Evolutionary conservation across 768 basidiomycete genomes (phyloP), one percentile per base, ranked within the genome.

Genomic region (Neoboletus brunneissimus): DNA sequence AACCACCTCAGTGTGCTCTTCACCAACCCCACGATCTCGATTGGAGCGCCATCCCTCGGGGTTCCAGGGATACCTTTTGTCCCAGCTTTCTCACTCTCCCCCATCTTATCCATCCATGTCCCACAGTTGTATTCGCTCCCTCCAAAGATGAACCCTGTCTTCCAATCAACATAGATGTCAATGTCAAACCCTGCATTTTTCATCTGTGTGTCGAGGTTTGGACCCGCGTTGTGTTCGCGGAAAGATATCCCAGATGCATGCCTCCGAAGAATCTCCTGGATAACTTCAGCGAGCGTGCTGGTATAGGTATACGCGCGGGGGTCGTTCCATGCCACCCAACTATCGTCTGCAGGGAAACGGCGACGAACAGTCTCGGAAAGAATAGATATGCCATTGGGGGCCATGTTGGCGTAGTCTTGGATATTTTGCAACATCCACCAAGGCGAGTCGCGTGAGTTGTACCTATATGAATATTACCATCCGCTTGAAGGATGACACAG

Each of bases 391-490:
- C 97, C 97, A 59, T 93, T 88, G 0, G 97, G 95, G 1, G 89
- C 92, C 70, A 80, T 86, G 45, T 74, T 75, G 22, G 84, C 87
- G 69, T 98, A 98, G 70, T 98, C 94, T 66, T 98, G 97, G 53
- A 99, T 97, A 67, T 90, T 97, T 70, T 99, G 96, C 56, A 98
- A 71, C 91, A 98, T 96, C 93, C 94, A 98, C 96, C 95, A 98
- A 5, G 97, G 96, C 8, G 93, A 94, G 69, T 99, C 97, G 51
- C 97, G 87, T 5, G 93, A 98, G 72, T 98, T 98, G 73, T 94
- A 95, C 58, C 90, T 90, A 57, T 10, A 41, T 20, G 8, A 41
- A 6, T 7, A 25, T 59, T 15, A 48, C 22, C 29, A 25, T 16
- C 29, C 45, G 35, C 32, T 42, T 22, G 22, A 23, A 35, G 12